phyloP scores from a whole-genome alignment of 2,329 filamentous ascomycete genomes.

The Harringtonia lauricola region DNA sequence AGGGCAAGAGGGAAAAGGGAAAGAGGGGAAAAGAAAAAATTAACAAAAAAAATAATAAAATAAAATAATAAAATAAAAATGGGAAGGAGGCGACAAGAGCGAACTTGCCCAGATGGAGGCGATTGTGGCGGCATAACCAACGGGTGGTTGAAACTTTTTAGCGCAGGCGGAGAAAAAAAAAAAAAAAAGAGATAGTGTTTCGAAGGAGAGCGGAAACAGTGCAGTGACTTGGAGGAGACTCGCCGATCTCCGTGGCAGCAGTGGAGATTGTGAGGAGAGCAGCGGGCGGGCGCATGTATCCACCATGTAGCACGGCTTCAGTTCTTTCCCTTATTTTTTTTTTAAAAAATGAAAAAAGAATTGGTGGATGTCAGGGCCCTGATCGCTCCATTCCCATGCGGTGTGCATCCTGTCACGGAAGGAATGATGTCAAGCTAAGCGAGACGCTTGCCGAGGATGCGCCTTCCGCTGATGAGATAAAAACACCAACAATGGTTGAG shows the following conservation, averaged over 20 bases:
- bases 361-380: neutral
- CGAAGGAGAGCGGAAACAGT: neutral
- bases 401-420: no score
- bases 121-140: conserved; percentile 6
- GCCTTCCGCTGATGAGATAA: no score
- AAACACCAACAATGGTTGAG: no score
- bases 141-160: conserved; percentile 3
- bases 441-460: no score
- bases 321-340: neutral
- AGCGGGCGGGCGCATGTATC: neutral
- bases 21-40: conserved; percentile 12
- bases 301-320: neutral
- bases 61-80: conserved; percentile 5
- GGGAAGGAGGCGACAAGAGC: conserved; percentile 6
- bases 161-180: conserved; percentile 1
- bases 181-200: neutral
- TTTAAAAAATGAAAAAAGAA: neutral
- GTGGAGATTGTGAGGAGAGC: neutral
- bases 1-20: conserved; percentile 10
- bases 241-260: no score
- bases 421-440: no score
- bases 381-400: neutral
- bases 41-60: conserved; percentile 4
- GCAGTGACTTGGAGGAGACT: neutral
- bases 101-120: conserved; percentile 4